These are phyloP conservation scores for Kodamaea kaohsiungensis DNA, from an alignment of 805 yeast species.

Conservation along the genomic window DNA sequence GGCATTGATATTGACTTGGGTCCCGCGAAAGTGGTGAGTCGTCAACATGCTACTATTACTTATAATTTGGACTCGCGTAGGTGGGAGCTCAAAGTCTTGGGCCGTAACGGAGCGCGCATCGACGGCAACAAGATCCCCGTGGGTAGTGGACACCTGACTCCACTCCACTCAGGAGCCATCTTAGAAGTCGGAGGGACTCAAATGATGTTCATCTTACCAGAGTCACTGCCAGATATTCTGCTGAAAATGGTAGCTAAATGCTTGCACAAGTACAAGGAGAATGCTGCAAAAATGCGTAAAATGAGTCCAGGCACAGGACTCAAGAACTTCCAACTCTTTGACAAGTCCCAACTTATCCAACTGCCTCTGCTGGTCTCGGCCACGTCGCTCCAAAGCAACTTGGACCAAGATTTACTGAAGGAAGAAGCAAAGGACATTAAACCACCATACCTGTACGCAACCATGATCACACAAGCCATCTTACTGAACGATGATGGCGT, in stretches of 20 bases:
- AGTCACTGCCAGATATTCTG: conserved; percentile 71
- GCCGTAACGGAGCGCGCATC: conserved; percentile 92
- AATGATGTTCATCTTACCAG: conserved; percentile 98
- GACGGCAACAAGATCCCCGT: conserved; percentile 64
- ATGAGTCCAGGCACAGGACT: conserved; percentile 13
- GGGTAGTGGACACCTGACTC: conserved; percentile 51
- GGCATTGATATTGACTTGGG: conserved; percentile 84
- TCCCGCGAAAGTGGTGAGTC: conserved; percentile 94
- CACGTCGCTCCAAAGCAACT: conserved; percentile 43
- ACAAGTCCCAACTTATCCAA: conserved; percentile 39
- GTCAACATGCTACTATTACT: conserved; percentile 83
- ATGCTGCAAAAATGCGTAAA: conserved; percentile 21
- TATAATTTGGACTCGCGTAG: conserved; percentile 72
- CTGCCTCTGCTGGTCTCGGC: conserved; percentile 42
- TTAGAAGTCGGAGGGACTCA: conserved; percentile 96
- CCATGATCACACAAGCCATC: conserved; percentile 97
- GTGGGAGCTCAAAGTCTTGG: conserved; percentile 84
- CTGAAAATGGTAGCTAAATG: conserved; percentile 44
- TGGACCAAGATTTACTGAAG: conserved; percentile 69
- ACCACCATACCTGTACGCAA: conserved; percentile 96
- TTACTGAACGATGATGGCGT: conserved; percentile 85
- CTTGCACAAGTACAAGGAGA: conserved; percentile 31
- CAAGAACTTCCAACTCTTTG: conserved; percentile 57
- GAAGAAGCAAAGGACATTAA: conserved; percentile 92
- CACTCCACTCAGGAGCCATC: conserved; percentile 82